Evolutionary conservation across 139 green algal genomes (phyloP), one percentile per base, ranked within the genome.

Genomic region (Eudorina sp.): DNA sequence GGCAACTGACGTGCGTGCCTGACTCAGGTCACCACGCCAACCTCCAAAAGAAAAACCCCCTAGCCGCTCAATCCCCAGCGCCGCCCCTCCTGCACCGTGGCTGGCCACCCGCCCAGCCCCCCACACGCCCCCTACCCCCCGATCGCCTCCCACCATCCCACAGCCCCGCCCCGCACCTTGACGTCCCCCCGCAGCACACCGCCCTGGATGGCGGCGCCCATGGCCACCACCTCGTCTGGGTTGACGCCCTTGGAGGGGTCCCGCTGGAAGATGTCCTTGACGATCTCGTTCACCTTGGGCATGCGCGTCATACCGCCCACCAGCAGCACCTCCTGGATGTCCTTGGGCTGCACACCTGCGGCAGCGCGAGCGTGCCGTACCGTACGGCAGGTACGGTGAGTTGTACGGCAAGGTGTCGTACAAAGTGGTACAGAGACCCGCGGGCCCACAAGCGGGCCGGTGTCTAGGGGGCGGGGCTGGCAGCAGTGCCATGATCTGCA

Each of bases 241-340:
- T 99, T 99, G 48, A 99, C 98, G 14, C 96, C 96, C 41, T 95
- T 89, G 85, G 91, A 96, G 75, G 98, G 97, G 38, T 99, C 96
- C 85, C 95, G 95, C 66, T 93, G 91, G 93, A 99, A 99, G 60
- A 99, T 95, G n/a, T 96, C 93, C 77, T 97, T 96, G 60, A 99
- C 98, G 69, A 99, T 97, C 78, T 97, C 95, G 43, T 97, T 93
- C 73, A 97, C 94, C 94, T 98, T 98, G 89, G 98, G 98, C 97
- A 99, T 99, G 92, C 98, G 96, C 1, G 96, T 98, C 97, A 99
- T 99, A 86, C 98, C 98, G 53, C 98, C 98, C 69, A 99, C 98
- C 74, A 99, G 93, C 83, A 99, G 91, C 70, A 99, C 97, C 91
- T 99, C 97, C n/a, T 94, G 93, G 62, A 99, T 97, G 80, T 99